Conservation (phyloP, 1,284 basidiomycete genomes). For the Mycosarcoma maydis region DNA sequence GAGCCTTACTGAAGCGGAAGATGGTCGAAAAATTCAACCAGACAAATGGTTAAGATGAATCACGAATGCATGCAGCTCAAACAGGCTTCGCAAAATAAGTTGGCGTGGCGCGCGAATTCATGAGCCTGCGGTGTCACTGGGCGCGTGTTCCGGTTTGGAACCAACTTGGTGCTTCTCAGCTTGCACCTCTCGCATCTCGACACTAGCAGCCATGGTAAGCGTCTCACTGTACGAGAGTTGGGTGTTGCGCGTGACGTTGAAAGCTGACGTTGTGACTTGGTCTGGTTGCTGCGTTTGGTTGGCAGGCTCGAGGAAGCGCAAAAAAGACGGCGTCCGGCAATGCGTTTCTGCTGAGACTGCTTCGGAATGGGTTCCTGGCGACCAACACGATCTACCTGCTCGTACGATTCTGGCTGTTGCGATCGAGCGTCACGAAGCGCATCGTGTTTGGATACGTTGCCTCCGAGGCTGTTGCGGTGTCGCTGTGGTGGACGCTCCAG, state of each 20-base stretch:
- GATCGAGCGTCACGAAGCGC: constrained; percentile 24
- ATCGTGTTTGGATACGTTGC: constrained; percentile 47
- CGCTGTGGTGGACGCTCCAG: constrained; percentile 56
- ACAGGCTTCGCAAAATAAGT: not conserved
- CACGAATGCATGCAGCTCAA: constrained; percentile 4
- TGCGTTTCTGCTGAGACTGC: constrained; percentile 47
- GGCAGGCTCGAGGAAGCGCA: constrained; percentile 52
- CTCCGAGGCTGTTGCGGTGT: constrained; percentile 61
- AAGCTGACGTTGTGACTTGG: too few relatives aligned
- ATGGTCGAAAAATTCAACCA: constrained; percentile 1
- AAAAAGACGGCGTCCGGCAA: constrained; percentile 54
- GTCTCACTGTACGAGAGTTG: not conserved
- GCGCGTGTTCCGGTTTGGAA: too few relatives aligned
- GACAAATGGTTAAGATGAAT: too few relatives aligned
- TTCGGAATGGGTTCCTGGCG: constrained; percentile 58
- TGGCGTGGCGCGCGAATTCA: constrained; percentile 6
- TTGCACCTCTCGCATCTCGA: too few relatives aligned
- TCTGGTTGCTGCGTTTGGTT: too few relatives aligned
- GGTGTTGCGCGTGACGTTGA: too few relatives aligned
- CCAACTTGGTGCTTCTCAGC: too few relatives aligned
- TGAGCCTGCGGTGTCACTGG: too few relatives aligned
- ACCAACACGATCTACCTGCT: constrained; percentile 58
- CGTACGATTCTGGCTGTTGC: constrained; percentile 47
- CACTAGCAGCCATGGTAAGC: constrained; percentile 6
- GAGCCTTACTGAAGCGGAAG: not conserved